Base-by-base conservation (phyloP, 2,329 filamentous ascomycete species). In the Alternaria postmessia region DNA sequence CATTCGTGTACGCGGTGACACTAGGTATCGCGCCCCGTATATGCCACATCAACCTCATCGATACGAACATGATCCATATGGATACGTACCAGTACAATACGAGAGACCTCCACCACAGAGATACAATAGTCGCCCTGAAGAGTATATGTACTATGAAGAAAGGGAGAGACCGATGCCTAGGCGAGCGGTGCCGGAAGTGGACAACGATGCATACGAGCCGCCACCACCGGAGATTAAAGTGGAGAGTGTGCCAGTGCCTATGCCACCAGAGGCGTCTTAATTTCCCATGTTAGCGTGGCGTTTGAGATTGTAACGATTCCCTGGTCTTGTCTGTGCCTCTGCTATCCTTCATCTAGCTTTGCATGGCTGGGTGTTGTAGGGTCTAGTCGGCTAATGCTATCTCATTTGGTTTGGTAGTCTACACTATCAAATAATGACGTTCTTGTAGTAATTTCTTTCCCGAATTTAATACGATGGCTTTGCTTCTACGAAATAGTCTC, bases 111-210 rank as follows among this genome's bases (percentile, higher is more conserved):
- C 62, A 12, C 60, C 69, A 24, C 73, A 71, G 32, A 59, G 71
- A 22, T 69, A 72, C 59, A 69, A 70, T 20, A 69, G 65, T 51
- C 67, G 66, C 2, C 57, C 68, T 18, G 67, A 70, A 24, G 65
- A 70, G 53, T 74, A 75, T 46, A 63, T 75, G 28, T 76, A 76
- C 39, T 74, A 76, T 32, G 75, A 77, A 20, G 75, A 75, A 26
- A 69, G 72, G 48, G 72, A 74, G 39, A 63, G 67, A 41, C 63
- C 62, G 30, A 62, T 64, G 30, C 58, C 63, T 16, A 63, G 68
- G 26, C 64, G 67, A 34, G 66, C 70, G 36, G 61, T 32, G 12
- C 47, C 51, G 7, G 66, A 65, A 18, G 66, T 61, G 55, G 73
- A 75, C 36, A 53, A 62, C 4, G 72, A 75, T 34, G 54, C 66